These are phyloP conservation scores for Zasmidium citrigriseum DNA, from an alignment of 2,329 filamentous ascomycete species.

Conservation along the genomic window DNA sequence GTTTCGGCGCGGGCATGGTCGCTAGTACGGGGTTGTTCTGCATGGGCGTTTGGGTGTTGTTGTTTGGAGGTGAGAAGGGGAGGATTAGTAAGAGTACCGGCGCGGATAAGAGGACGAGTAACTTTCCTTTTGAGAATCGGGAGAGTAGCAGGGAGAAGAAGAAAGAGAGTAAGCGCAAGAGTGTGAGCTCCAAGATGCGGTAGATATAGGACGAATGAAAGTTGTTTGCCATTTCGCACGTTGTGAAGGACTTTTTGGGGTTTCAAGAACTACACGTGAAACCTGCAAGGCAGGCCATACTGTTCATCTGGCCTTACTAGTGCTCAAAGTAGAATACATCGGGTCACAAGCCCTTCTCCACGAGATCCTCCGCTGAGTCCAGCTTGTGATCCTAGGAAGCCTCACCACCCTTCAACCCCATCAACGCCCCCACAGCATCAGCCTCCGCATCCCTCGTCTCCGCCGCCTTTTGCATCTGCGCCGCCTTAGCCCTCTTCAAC, in stretches of 20 bases:
- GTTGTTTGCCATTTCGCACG: too few relatives aligned
- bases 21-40: slow-evolving; percentile 60
- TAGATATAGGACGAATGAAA: too few relatives aligned
- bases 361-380: too few relatives aligned
- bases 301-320: too few relatives aligned
- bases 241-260: too few relatives aligned
- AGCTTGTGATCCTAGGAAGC: neutral
- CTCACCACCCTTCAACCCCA: slow-evolving; percentile 21
- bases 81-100: slow-evolving; percentile 64
- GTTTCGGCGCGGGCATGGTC: slow-evolving; percentile 59
- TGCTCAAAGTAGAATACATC: too few relatives aligned
- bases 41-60: slow-evolving; percentile 65
- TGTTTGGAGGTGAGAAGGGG: slow-evolving; percentile 58
- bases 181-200: slow-evolving; percentile 23
- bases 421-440: slow-evolving; percentile 30
- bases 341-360: too few relatives aligned
- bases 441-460: slow-evolving; percentile 19
- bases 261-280: too few relatives aligned
- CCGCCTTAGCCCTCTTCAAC: slow-evolving; percentile 26
- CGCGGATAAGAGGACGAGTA: slow-evolving; percentile 66
- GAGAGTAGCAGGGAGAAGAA: slow-evolving; percentile 33
- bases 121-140: slow-evolving; percentile 65
- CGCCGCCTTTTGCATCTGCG: slow-evolving; percentile 14
- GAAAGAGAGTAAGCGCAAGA: slow-evolving; percentile 33
- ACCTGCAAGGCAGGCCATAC: too few relatives aligned